phyloP scores from a whole-genome alignment of 2,329 filamentous ascomycete genomes.

The Ophiognomonia clavigignenti-juglandacearum region DNA sequence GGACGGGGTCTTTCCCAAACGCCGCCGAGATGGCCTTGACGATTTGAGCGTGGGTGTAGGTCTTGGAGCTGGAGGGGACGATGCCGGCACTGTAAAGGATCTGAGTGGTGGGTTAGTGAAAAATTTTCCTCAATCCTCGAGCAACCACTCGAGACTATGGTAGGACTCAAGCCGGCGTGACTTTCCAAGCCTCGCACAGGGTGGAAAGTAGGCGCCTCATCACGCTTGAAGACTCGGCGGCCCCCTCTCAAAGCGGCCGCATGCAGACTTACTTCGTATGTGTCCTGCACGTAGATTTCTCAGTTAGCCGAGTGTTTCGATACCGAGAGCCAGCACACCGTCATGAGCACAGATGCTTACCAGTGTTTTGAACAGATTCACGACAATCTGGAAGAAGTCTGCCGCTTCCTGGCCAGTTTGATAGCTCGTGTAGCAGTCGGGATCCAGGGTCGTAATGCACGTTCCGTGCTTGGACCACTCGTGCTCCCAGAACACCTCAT shows the following conservation, averaged over 20 bases:
- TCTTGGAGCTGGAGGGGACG: slow-evolving; percentile 10
- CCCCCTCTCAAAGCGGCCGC: background rate
- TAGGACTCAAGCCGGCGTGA: background rate
- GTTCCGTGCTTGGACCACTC: slow-evolving; percentile 15
- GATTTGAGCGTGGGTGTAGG: slow-evolving; percentile 11
- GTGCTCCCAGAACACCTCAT: slow-evolving; percentile 14
- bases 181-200: background rate
- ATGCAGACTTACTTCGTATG: slow-evolving; percentile 10
- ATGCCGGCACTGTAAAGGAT: slow-evolving; percentile 11
- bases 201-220: background rate
- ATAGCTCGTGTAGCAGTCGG: slow-evolving; percentile 9
- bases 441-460: slow-evolving; percentile 13
- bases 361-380: slow-evolving; percentile 11
- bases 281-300: slow-evolving; percentile 3
- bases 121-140: background rate
- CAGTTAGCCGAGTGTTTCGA: background rate
- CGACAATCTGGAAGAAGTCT: slow-evolving; percentile 13
- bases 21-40: slow-evolving; percentile 10
- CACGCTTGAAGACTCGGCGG: background rate
- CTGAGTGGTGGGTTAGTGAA: background rate
- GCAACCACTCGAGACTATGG: background rate
- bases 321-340: background rate
- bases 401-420: slow-evolving; percentile 12
- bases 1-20: slow-evolving; percentile 10
- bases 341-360: background rate